Percentiles rank a stretch among this genome's conserved stretches.
These are phyloP conservation scores for Madurella mycetomatis DNA, from an alignment of 2,329 filamentous ascomycete species.

Conservation along the genomic window DNA sequence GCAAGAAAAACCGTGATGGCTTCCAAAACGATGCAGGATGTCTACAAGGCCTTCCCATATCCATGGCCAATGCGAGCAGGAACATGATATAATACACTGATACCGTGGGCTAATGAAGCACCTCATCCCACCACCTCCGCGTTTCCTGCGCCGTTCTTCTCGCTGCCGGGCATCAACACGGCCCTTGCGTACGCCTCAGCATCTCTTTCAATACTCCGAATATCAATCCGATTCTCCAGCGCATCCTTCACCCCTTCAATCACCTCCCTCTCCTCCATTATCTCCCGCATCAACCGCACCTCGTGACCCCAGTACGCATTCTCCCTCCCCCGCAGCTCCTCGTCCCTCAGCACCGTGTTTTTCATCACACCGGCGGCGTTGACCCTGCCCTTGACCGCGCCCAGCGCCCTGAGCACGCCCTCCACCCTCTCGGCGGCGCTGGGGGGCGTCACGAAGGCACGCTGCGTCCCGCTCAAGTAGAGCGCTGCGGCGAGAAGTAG, in stretches of 20 bases:
- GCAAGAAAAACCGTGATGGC: neutral
- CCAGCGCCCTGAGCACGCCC: constrained; percentile 50
- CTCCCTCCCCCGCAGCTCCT: constrained; percentile 59
- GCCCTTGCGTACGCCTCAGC: constrained; percentile 57
- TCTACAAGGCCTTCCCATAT: neutral
- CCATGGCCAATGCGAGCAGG: neutral
- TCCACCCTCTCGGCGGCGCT: constrained; percentile 64
- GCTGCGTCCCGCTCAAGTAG: constrained; percentile 74
- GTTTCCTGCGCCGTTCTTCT: neutral
- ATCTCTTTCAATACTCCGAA: constrained; percentile 56
- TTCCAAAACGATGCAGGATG: neutral
- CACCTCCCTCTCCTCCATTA: constrained; percentile 76
- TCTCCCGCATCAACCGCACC: constrained; percentile 63
- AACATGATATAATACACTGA: neutral
- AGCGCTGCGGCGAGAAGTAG: constrained; percentile 58
- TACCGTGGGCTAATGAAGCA: neutral
- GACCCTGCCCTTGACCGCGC: constrained; percentile 60
- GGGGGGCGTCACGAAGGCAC: constrained; percentile 64
- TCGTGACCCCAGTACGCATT: constrained; percentile 80
- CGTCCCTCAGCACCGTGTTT: constrained; percentile 75
- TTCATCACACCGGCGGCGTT: constrained; percentile 69
- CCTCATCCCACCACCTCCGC: constrained; percentile 11
- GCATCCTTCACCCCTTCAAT: constrained; percentile 66
- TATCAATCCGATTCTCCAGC: constrained; percentile 59
- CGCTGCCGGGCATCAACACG: constrained; percentile 31